Evolutionary conservation across 116 monocot species (phyloP).

Genomic region (Phalaenopsis hybrid): DNA sequence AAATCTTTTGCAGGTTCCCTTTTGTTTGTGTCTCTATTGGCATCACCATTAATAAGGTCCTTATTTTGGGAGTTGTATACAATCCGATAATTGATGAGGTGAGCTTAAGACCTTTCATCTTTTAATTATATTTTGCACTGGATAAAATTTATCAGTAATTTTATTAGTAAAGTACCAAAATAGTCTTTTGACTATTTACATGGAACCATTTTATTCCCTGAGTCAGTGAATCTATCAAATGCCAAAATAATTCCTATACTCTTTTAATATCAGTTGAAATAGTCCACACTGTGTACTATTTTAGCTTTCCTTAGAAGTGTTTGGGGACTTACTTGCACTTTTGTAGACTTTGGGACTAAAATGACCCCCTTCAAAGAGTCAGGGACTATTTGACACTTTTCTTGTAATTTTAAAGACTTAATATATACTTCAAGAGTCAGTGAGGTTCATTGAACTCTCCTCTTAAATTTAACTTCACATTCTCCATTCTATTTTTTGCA

Average conservation of each 20-base stretch:
- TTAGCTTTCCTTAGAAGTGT: too few species aligned
- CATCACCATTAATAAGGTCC: slow-evolving; percentile 77
- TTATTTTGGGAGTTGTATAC: slow-evolving; percentile 88
- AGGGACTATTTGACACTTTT: too few species aligned
- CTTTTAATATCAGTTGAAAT: too few species aligned
- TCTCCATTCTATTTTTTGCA: neutral
- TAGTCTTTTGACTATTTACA: too few species aligned
- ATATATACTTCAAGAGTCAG: neutral
- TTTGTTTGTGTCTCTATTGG: slow-evolving; percentile 98
- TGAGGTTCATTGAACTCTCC: neutral
- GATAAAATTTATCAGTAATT: neutral
- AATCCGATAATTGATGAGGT: slow-evolving; percentile 96
- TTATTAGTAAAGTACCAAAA: too few species aligned
- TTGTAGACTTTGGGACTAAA: too few species aligned
- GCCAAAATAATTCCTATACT: too few species aligned
- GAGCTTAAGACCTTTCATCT: neutral
- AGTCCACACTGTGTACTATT: too few species aligned
- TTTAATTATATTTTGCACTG: neutral
- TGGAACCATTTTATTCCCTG: too few species aligned
- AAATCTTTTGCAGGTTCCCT: slow-evolving; percentile 54
- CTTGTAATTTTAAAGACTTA: neutral
- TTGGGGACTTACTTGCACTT: too few species aligned
- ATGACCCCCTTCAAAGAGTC: too few species aligned
- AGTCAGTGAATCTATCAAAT: too few species aligned
- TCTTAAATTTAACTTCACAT: neutral